Evolutionary conservation across 768 basidiomycete genomes (phyloP).

Genomic region (Hemileccinum impolitum): DNA sequence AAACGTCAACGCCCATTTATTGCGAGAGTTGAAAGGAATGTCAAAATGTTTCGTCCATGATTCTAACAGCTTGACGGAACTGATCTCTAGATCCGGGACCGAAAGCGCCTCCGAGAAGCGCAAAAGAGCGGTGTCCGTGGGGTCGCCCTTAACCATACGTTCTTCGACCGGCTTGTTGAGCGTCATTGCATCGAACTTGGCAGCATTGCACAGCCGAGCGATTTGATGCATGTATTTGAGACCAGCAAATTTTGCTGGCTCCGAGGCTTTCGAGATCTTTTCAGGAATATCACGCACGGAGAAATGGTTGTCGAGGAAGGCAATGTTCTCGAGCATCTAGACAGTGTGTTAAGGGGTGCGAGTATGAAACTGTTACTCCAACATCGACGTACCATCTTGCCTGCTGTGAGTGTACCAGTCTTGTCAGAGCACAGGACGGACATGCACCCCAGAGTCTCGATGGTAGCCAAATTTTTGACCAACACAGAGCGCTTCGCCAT

Average conservation of each 20-base stretch:
- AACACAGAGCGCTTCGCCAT: constrained; percentile 46
- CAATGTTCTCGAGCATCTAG: constrained; percentile 38
- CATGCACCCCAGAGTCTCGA: constrained; percentile 52
- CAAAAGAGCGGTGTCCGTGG: constrained; percentile 52
- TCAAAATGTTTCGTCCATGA: constrained; percentile 29
- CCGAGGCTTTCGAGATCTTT: constrained; percentile 6
- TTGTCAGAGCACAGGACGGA: constrained; percentile 53
- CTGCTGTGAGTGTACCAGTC: constrained; percentile 46
- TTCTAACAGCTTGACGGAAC: constrained; percentile 15
- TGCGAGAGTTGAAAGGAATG: constrained; percentile 47
- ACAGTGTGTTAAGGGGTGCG: background rate
- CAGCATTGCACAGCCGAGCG: constrained; percentile 54
- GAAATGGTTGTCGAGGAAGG: constrained; percentile 33
- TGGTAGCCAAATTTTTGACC: constrained; percentile 48
- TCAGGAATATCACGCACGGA: constrained; percentile 11
- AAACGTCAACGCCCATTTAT: constrained; percentile 56
- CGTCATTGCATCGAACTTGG: constrained; percentile 41
- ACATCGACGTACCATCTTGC: constrained; percentile 37
- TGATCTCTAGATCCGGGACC: constrained; percentile 17
- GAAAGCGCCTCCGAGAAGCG: constrained; percentile 40
- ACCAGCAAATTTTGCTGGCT: constrained; percentile 10
- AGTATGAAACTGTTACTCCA: too few relatives aligned
- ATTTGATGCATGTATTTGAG: constrained; percentile 33
- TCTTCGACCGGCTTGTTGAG: constrained; percentile 27
- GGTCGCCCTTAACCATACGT: constrained; percentile 40